Percentiles rank a stretch among this genome's conserved stretches.
Evolutionary conservation across 2,329 filamentous ascomycete species (phyloP).

Genomic region (Seiridium cupressi): DNA sequence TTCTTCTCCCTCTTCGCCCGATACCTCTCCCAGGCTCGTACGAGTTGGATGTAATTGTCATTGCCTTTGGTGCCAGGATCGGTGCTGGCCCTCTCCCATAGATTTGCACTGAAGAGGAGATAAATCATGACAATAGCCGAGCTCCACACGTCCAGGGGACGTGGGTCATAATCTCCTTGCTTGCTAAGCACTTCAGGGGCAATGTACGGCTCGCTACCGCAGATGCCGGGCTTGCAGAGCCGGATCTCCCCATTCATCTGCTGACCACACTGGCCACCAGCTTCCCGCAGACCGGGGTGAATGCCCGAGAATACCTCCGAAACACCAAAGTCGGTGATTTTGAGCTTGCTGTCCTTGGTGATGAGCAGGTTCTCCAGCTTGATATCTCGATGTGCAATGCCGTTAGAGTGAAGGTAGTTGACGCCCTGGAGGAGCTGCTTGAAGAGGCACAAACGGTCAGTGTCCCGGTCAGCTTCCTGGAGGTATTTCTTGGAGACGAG

Average conservation of each 20-base stretch:
- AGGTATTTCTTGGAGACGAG: constrained; percentile 73
- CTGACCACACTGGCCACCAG: constrained; percentile 70
- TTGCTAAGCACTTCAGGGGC: constrained; percentile 80
- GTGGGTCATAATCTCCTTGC: constrained; percentile 65
- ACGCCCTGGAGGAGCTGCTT: constrained; percentile 85
- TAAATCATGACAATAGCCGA: constrained; percentile 81
- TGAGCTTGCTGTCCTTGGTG: constrained; percentile 75
- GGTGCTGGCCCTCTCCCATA: constrained; percentile 66
- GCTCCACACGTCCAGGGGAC: constrained; percentile 82
- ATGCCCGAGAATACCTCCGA: constrained; percentile 82
- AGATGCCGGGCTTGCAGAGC: constrained; percentile 75
- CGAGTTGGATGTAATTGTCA: constrained; percentile 62
- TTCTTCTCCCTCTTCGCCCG: constrained; percentile 47
- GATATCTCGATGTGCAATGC: constrained; percentile 87
- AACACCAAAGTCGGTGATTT: constrained; percentile 90
- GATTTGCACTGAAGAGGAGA: constrained; percentile 67
- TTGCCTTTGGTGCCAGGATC: constrained; percentile 42
- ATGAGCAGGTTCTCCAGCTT: constrained; percentile 86
- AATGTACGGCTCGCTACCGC: constrained; percentile 83
- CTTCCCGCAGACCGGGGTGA: constrained; percentile 73
- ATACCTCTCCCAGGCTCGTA: constrained; percentile 68
- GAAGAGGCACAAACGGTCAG: constrained; percentile 80
- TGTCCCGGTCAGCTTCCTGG: constrained; percentile 58
- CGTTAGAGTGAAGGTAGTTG: constrained; percentile 76
- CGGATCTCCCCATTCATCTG: constrained; percentile 66